Base-by-base conservation (phyloP, 345 rosid species). In the Lenwebbia sp. region DNA sequence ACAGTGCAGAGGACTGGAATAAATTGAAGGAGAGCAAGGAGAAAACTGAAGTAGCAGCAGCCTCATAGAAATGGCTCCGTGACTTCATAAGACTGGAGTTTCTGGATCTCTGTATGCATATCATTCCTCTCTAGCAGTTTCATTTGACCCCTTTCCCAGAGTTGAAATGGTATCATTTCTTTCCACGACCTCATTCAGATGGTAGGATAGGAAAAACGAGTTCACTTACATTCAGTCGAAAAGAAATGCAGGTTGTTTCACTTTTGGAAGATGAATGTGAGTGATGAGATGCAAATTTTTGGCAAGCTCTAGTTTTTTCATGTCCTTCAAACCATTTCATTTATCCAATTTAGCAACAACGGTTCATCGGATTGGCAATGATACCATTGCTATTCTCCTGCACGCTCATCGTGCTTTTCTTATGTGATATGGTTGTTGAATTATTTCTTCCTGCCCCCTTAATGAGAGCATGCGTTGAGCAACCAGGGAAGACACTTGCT, bases 1-100 rank as follows among this genome's bases (percentile, higher is more conserved):
- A 97, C 90, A 90, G 90, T 47, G 83, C 89, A 19, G 95, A 96
- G 87, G 91, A 91, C 90, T 95, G 97, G 98, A 93, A 93, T 89
- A 91, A 90, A 86, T 90, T 96, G 86, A 97, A 94, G 95, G 99
- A 94, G 87, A 85, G 86, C 84, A 90, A 90, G 88, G 93, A 91
- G 90, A 91, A 86, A 57, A 89, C 94, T 55, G 95, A 93, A 89
- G 95, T 90, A 78, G 94, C 93, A 51, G 85, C 90, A 44, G 78
- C 87, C 54, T 83, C 87, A 60, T 81, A 44, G 40, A 19, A 70
- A 70, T 19, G 47, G 81, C 23, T 65, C 76, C 7, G 13, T 19
- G 47, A 22, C 81, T 70, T 1, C 47, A 25, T 78, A 13, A 26
- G 50, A 86, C 37, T 28, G 37, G 19, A 56, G 85, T 83, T 49